Evolutionary conservation across 768 basidiomycete species (phyloP).

Genomic region (Hortiboletus flavorubellus): DNA sequence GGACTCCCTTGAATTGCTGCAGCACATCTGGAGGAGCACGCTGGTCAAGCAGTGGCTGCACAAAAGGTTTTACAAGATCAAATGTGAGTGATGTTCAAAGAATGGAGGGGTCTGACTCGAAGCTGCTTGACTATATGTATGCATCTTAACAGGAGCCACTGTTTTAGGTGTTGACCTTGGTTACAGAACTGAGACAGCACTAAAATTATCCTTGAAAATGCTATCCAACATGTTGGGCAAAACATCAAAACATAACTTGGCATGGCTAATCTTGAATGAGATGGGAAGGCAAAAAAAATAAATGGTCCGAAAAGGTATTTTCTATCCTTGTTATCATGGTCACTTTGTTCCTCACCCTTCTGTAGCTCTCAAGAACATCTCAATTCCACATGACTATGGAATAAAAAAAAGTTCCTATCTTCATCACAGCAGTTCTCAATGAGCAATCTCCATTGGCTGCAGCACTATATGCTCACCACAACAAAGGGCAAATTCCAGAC

Average conservation of each 20-base stretch:
- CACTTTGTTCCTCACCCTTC: not conserved
- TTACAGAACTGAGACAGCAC: slow-evolving; percentile 84
- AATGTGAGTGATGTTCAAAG: slow-evolving; percentile 93
- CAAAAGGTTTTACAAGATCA: slow-evolving; percentile 92
- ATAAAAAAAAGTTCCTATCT: too few species aligned
- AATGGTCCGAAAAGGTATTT: slow-evolving; percentile 84
- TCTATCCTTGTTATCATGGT: not conserved
- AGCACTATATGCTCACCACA: too few species aligned
- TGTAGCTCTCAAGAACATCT: slow-evolving; percentile 95
- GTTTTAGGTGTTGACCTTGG: not conserved
- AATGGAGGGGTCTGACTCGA: slow-evolving; percentile 99
- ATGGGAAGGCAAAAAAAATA: slow-evolving; percentile 83
- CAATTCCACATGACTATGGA: slow-evolving; percentile 96
- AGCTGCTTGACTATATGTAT: slow-evolving; percentile 87
- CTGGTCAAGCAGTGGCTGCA: slow-evolving; percentile 93
- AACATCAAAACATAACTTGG: slow-evolving; percentile 97
- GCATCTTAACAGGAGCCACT: slow-evolving; percentile 19
- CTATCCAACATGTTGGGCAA: slow-evolving; percentile 91
- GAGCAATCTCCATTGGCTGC: too few species aligned
- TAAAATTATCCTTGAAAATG: slow-evolving; percentile 89
- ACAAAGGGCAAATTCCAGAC: too few species aligned
- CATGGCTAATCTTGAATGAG: slow-evolving; percentile 86
- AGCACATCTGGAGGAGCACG: slow-evolving; percentile 93
- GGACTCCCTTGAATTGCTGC: slow-evolving; percentile 49
- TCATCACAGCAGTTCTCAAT: too few species aligned